Evolutionary conservation across 768 basidiomycete genomes (phyloP), one percentile per base, ranked within the genome.

Genomic region (Mycena floridula): DNA sequence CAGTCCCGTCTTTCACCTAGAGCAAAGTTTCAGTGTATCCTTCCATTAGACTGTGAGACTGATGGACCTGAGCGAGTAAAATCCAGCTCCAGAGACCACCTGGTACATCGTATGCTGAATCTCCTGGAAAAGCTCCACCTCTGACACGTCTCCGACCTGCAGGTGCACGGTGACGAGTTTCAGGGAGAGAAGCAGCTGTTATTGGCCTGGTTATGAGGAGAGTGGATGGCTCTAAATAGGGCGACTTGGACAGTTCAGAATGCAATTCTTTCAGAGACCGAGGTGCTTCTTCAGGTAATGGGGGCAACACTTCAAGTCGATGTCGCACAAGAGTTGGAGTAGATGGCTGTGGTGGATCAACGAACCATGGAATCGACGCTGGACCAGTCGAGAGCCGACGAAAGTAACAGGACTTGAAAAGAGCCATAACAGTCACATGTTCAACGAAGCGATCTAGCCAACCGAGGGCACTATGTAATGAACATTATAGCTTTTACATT

Each of bases 1-100:
- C 88, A 6, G 85, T 85, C 7, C 89, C 89, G 53, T 89, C 85
- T 58, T 89, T 92, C 40, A 92, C 86, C 84, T 87, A 45, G n/a
- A n/a, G 40, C 16, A 49, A 42, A 23, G 32, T 32, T 15, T 48
- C 48, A 43, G 21, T 7, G 15, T 37, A 5, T 16, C 43, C 21
- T 26, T 18, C 20, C 25, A 48, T 7, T 26, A 7, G 24, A 15
- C 24, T 13, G 7, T 22, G 46, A 11, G 20, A 4, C 13, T 25
- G 13, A 48, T 61, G 25, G 45, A 82, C 87, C 70, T 90, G 85
- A 4, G 82, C 87, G 46, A 81, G 67, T 11, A 89, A 65, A 13
- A 82, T 64, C 88, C 89, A 89, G 47, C 66, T 74, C 89, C 88
- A 89, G n/a, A 89, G 60, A 3, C 79, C 76, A 13, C 70, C 68